Percentiles rank a stretch among this genome's conserved stretches.
These are phyloP conservation scores for Scheffersomyces insectosa DNA, from an alignment of 1,139 yeast genomes.

Conservation along the genomic window DNA sequence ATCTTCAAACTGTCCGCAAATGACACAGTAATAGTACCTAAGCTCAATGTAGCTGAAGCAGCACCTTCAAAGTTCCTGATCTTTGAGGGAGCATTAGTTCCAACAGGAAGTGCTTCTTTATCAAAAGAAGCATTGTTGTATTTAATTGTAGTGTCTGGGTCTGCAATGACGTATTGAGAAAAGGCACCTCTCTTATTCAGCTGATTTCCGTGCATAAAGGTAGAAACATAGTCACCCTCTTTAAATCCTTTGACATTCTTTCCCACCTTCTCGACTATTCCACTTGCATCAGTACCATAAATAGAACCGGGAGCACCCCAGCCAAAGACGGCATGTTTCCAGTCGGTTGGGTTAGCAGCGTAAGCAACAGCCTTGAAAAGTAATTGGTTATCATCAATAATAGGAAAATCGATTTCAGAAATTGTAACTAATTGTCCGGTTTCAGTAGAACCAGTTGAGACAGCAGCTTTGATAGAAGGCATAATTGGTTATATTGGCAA, in stretches of 20 bases:
- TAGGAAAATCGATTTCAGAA: conserved; percentile 34
- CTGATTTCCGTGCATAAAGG: conserved; percentile 25
- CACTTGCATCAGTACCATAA: conserved; percentile 61
- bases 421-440: conserved; percentile 22
- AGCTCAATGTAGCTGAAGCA: conserved; percentile 56
- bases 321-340: conserved; percentile 53
- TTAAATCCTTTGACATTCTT: conserved; percentile 48
- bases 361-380: conserved; percentile 55
- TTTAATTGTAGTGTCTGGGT: conserved; percentile 36
- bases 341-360: conserved; percentile 74
- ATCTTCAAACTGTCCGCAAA: conserved; percentile 25
- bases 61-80: conserved; percentile 60
- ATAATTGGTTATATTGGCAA: background rate
- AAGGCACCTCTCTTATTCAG: conserved; percentile 54
- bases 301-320: conserved; percentile 48
- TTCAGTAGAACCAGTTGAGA: conserved; percentile 21
- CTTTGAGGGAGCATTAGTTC: conserved; percentile 3
- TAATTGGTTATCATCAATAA: conserved; percentile 40
- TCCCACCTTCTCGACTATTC: conserved; percentile 58
- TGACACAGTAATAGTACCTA: conserved; percentile 45
- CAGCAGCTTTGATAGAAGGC: conserved; percentile 22
- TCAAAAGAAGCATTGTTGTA: conserved; percentile 17
- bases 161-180: conserved; percentile 53
- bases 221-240: conserved; percentile 55
- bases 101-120: conserved; percentile 14